Evolutionary conservation across 2,329 filamentous ascomycete genomes (phyloP).

Genomic region (Corynespora cassiicola): DNA sequence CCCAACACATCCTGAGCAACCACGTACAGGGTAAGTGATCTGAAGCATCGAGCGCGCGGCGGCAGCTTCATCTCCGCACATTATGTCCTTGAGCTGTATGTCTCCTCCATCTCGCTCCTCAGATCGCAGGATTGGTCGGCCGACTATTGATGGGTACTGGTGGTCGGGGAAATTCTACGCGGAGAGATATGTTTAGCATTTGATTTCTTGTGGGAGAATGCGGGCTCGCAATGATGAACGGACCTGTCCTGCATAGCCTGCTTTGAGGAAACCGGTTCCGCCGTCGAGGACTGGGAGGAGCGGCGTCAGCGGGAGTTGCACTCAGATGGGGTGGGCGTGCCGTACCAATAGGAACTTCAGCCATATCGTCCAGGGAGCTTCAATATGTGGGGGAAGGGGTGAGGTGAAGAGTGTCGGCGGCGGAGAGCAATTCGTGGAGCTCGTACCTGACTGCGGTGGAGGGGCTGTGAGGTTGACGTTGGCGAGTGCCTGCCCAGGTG

Average conservation of each 20-base stretch:
- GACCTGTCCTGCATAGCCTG: constrained; percentile 93
- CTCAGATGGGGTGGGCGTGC: constrained; percentile 9
- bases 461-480: constrained; percentile 38
- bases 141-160: constrained; percentile 97
- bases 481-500: constrained; percentile 27
- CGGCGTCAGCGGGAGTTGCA: constrained; percentile 33
- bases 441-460: constrained; percentile 22
- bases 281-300: constrained; percentile 86
- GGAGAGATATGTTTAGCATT: constrained; percentile 14
- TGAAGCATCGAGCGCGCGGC: constrained; percentile 96
- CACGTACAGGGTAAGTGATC: constrained; percentile 86
- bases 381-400: constrained; percentile 11
- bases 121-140: constrained; percentile 93
- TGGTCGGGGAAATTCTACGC: constrained; percentile 95
- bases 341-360: constrained; percentile 58
- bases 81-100: constrained; percentile 91
- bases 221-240: constrained; percentile 28
- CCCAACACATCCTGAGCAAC: constrained; percentile 15
- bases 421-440: constrained; percentile 22
- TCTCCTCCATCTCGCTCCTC: constrained; percentile 85
- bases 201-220: constrained; percentile 1
- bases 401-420: constrained; percentile 12
- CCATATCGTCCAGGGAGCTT: constrained; percentile 45
- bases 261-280: constrained; percentile 99
- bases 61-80: constrained; percentile 98